phyloP scores from a whole-genome alignment of 805 yeast species.

The Candida sonorensis region DNA sequence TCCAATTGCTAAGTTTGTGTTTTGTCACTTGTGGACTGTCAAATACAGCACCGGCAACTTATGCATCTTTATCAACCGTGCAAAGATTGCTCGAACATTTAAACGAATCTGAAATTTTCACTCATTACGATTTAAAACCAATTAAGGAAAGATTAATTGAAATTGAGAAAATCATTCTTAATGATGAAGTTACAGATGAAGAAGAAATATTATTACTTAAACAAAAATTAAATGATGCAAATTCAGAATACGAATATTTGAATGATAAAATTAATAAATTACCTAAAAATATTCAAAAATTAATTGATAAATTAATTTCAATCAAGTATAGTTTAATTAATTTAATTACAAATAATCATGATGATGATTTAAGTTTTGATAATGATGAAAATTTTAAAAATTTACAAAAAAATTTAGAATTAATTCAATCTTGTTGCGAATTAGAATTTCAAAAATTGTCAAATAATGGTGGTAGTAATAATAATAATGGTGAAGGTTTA shows the following conservation, averaged over 20 bases:
- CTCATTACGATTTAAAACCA: slow-evolving; percentile 77
- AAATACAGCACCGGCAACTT: slow-evolving; percentile 89
- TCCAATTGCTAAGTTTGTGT: slow-evolving; percentile 79
- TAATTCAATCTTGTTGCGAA: slow-evolving; percentile 21
- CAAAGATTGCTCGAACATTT: slow-evolving; percentile 78
- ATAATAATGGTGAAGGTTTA: slow-evolving; percentile 36
- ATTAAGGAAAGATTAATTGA: slow-evolving; percentile 68
- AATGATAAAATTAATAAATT: slow-evolving; percentile 49
- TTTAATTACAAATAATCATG: slow-evolving; percentile 44
- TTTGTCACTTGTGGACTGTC: slow-evolving; percentile 89
- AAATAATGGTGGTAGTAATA: slow-evolving; percentile 24
- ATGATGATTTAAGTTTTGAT: slow-evolving; percentile 25
- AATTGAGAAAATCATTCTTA: slow-evolving; percentile 54
- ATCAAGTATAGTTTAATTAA: slow-evolving; percentile 56
- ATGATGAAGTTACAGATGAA: slow-evolving; percentile 32
- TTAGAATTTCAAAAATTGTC: slow-evolving; percentile 7
- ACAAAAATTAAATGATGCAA: slow-evolving; percentile 59
- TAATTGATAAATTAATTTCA: slow-evolving; percentile 53
- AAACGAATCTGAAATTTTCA: slow-evolving; percentile 73
- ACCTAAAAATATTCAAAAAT: slow-evolving; percentile 40
- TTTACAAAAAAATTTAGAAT: slow-evolving; percentile 12
- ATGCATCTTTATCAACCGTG: slow-evolving; percentile 82
- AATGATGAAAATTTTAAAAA: slow-evolving; percentile 9
- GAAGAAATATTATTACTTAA: slow-evolving; percentile 40
- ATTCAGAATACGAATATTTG: slow-evolving; percentile 48